Conservation (phyloP, 768 basidiomycete species). For the Pulveroboletus sp. region DNA sequence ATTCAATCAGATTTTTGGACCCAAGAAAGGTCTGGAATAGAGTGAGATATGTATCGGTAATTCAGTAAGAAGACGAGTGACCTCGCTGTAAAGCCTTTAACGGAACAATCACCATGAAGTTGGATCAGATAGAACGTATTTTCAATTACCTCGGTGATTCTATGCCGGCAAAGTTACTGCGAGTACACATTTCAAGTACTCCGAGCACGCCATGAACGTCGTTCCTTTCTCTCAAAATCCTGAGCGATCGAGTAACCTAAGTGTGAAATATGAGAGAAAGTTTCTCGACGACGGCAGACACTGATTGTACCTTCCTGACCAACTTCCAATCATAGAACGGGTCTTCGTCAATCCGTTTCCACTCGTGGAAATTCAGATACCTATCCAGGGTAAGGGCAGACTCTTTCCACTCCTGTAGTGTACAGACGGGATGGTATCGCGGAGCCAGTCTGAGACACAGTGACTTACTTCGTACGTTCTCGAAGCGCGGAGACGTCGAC, state of each 20-base stretch:
- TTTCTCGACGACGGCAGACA: neutral
- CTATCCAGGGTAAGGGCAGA: constrained; percentile 75
- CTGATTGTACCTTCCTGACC: constrained; percentile 57
- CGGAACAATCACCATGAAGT: constrained; percentile 4
- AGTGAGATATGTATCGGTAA: constrained; percentile 9
- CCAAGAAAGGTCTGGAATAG: constrained; percentile 75
- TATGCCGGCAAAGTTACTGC: constrained; percentile 89
- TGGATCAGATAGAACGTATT: neutral
- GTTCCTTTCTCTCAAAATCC: constrained; percentile 61
- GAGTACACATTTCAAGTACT: constrained; percentile 85
- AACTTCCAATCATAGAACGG: constrained; percentile 89
- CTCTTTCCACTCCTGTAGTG: constrained; percentile 75
- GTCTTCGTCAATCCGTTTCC: constrained; percentile 88
- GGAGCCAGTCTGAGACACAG: neutral
- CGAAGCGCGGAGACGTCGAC: constrained; percentile 71
- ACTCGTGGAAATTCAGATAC: constrained; percentile 80
- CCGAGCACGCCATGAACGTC: constrained; percentile 86
- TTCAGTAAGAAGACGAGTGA: constrained; percentile 16
- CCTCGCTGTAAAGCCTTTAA: constrained; percentile 83
- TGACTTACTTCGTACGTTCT: constrained; percentile 60
- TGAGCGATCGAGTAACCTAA: constrained; percentile 74
- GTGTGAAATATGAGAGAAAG: neutral
- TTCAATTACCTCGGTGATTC: constrained; percentile 68
- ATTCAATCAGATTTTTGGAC: constrained; percentile 86
- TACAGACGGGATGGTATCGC: neutral